Conservation (phyloP, 164 flowering plant species). For the Magnolia changhungtana region DNA sequence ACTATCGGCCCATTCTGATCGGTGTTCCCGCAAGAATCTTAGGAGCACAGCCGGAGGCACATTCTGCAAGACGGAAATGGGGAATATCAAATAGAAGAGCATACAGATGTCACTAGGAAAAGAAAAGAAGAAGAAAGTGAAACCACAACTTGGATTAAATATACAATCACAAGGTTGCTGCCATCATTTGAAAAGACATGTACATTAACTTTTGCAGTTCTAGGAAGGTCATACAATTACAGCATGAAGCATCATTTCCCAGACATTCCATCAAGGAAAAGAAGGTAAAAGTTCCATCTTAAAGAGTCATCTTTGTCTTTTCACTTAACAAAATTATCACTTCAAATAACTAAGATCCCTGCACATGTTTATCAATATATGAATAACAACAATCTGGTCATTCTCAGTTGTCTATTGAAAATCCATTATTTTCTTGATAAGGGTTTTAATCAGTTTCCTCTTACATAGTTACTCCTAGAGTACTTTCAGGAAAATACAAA, state of each 20-base stretch:
- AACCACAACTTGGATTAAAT: not conserved
- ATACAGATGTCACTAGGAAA: not conserved
- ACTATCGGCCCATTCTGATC: conserved; percentile 98
- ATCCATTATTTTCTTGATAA: not conserved
- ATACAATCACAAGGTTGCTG: not conserved
- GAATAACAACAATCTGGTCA: not conserved
- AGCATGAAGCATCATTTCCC: too few species aligned
- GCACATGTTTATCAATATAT: not conserved
- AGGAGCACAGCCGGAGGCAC: conserved; percentile 95
- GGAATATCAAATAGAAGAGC: not conserved
- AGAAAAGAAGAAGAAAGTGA: not conserved
- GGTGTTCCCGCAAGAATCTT: conserved; percentile 86
- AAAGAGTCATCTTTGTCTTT: not conserved
- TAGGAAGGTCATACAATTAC: too few species aligned
- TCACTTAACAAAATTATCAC: not conserved
- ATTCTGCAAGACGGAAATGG: conserved; percentile 45
- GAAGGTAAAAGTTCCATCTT: too few species aligned
- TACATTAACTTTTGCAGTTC: too few species aligned
- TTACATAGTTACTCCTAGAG: not conserved
- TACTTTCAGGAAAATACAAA: not conserved
- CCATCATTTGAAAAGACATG: too few species aligned
- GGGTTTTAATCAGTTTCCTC: not conserved
- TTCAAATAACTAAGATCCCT: not conserved
- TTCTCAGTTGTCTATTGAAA: not conserved
- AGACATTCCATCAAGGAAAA: too few species aligned